A percentile compares a stretch with the other conserved stretches of the same genome.
Conservation (phyloP, 176 grass and related monocot genomes). For the Elaeis guineensis region DNA sequence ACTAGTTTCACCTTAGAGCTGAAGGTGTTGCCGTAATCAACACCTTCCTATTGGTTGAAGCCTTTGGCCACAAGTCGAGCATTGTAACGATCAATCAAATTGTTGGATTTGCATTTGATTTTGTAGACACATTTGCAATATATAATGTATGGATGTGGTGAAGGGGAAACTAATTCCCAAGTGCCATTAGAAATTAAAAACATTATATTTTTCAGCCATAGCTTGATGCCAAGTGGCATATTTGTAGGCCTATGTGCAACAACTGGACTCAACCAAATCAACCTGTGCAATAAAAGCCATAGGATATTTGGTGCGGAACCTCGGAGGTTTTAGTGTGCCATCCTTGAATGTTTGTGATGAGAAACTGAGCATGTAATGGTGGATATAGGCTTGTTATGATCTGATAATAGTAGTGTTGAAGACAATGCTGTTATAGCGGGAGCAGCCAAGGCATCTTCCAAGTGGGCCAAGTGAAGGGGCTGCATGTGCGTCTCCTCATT, state of each 20-base stretch:
- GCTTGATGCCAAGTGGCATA: background rate
- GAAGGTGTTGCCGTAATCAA: slow-evolving; percentile 3
- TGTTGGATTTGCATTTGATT: background rate
- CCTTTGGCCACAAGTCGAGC: slow-evolving; percentile 4
- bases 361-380: no score
- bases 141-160: background rate
- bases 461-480: no score
- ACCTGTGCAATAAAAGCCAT: no score
- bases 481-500: no score
- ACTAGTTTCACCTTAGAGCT: background rate
- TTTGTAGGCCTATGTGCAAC: background rate
- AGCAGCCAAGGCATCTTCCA: no score
- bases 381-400: no score
- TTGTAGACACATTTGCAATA: background rate
- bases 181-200: background rate
- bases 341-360: no score
- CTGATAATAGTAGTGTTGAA: no score
- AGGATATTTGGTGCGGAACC: no score
- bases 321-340: no score
- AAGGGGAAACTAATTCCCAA: background rate
- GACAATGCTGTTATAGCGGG: no score
- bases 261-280: background rate
- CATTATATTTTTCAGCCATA: background rate
- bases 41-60: background rate
- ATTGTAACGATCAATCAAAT: no score